A percentile compares a stretch with the other conserved stretches of the same genome.
phyloP scores from a whole-genome alignment of 192 early-diverging fungal genomes.

The Jimgerdemannia lactiflua region DNA sequence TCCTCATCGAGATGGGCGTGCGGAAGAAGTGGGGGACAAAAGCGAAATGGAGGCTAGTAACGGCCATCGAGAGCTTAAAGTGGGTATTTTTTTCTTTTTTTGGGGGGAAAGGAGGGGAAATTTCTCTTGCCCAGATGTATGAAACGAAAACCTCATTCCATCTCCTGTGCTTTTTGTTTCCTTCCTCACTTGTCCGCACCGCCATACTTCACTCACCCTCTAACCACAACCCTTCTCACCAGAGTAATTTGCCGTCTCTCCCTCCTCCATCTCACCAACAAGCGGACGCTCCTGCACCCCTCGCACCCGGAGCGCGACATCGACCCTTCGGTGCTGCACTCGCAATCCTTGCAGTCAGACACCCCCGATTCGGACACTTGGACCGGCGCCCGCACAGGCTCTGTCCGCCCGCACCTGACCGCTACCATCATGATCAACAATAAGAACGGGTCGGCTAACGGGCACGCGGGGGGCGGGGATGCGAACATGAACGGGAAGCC shows the following conservation, averaged over 20 bases:
- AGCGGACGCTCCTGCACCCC: slow-evolving; percentile 58
- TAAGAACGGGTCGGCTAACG: neutral
- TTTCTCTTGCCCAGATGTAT: neutral
- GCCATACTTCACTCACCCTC: neutral
- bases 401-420: slow-evolving; percentile 24
- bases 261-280: slow-evolving; percentile 46
- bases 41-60: slow-evolving; percentile 19
- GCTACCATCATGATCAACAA: slow-evolving; percentile 5
- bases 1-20: slow-evolving; percentile 33
- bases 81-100: slow-evolving; percentile 5
- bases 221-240: neutral
- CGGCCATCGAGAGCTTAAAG: slow-evolving; percentile 26
- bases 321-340: slow-evolving; percentile 48
- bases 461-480: neutral
- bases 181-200: neutral
- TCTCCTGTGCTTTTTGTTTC: neutral
- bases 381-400: slow-evolving; percentile 39
- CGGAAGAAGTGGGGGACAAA: slow-evolving; percentile 16
- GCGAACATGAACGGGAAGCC: slow-evolving; percentile 21
- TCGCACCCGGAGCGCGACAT: slow-evolving; percentile 65
- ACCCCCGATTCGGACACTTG: slow-evolving; percentile 24
- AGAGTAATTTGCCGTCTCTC: slow-evolving; percentile 47
- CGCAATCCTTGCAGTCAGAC: slow-evolving; percentile 16
- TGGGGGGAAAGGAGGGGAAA: neutral
- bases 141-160: neutral